Percentiles rank a stretch among this genome's conserved stretches.
These are phyloP conservation scores for Kandelia obovata DNA, from an alignment of 345 rosid genomes.

Conservation along the genomic window DNA sequence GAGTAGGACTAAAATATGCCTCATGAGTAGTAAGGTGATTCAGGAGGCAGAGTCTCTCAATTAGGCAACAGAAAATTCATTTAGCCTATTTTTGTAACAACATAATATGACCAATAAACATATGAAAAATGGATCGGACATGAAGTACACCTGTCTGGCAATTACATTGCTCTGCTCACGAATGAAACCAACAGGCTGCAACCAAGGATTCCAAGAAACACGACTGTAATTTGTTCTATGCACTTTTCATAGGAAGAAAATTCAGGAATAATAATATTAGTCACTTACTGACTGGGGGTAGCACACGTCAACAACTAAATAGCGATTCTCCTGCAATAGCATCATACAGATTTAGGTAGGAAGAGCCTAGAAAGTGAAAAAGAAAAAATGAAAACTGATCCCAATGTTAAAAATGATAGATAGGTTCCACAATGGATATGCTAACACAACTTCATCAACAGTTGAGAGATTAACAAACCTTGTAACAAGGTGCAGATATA, in stretches of 20 bases:
- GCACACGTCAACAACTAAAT: conserved; percentile 79
- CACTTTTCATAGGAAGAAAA: conserved; percentile 1
- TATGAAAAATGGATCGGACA: neutral
- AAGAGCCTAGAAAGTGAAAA: neutral
- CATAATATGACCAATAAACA: neutral
- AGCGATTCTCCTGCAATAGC: conserved; percentile 78
- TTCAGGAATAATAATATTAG: neutral
- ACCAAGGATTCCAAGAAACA: neutral
- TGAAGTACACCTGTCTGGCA: conserved; percentile 64
- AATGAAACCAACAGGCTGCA: conserved; percentile 87
- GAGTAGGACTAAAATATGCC: too few species aligned
- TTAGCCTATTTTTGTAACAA: too few species aligned
- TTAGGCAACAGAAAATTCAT: too few species aligned
- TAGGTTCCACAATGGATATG: too few species aligned
- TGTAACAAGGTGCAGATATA: too few species aligned
- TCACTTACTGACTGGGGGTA: conserved; percentile 72
- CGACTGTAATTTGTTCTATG: too few species aligned
- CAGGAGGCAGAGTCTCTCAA: too few species aligned
- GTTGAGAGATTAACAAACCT: too few species aligned
- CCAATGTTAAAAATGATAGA: neutral
- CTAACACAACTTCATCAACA: too few species aligned
- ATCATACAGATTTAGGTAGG: neutral
- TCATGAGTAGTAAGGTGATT: too few species aligned
- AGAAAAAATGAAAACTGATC: neutral
- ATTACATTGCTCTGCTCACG: conserved; percentile 75